These are phyloP conservation scores for Claviceps purpurea DNA, from an alignment of 2,329 filamentous ascomycete genomes.

Conservation along the genomic window DNA sequence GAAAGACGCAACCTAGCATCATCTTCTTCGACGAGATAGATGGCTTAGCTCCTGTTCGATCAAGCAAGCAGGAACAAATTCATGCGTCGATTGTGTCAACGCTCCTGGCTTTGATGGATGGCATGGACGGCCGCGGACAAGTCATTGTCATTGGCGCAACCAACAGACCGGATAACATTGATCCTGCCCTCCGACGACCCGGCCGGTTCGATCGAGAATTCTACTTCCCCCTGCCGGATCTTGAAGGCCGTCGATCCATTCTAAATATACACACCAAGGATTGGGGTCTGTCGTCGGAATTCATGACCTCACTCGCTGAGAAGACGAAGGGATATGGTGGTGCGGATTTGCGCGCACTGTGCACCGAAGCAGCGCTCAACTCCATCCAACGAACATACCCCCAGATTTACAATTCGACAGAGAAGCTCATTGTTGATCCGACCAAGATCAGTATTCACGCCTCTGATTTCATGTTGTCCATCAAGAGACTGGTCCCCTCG, in stretches of 20 bases:
- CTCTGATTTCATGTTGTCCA: constrained; percentile 92
- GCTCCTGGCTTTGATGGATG: constrained; percentile 87
- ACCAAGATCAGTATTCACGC: constrained; percentile 74
- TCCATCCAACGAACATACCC: constrained; percentile 91
- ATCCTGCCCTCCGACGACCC: constrained; percentile 84
- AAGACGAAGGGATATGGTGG: constrained; percentile 94
- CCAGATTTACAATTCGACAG: constrained; percentile 83
- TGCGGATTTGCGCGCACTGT: constrained; percentile 85
- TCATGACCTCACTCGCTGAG: constrained; percentile 75
- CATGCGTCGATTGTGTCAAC: constrained; percentile 96
- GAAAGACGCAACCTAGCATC: constrained; percentile 92
- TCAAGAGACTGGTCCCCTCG: constrained; percentile 92
- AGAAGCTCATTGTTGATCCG: constrained; percentile 82
- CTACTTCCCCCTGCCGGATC: constrained; percentile 86
- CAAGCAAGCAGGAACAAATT: constrained; percentile 97
- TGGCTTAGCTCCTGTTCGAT: constrained; percentile 85
- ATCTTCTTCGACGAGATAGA: constrained; percentile 99
- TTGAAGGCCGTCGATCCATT: constrained; percentile 68
- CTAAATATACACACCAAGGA: constrained; percentile 90
- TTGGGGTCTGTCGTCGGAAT: constrained; percentile 69
- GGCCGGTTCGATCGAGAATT: constrained; percentile 96
- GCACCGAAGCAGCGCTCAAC: constrained; percentile 91
- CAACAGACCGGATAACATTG: constrained; percentile 90
- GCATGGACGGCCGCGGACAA: constrained; percentile 95
- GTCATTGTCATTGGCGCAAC: constrained; percentile 99